Conservation (phyloP, 495 filamentous ascomycete genomes). For the Aspergillus taichungensis region DNA sequence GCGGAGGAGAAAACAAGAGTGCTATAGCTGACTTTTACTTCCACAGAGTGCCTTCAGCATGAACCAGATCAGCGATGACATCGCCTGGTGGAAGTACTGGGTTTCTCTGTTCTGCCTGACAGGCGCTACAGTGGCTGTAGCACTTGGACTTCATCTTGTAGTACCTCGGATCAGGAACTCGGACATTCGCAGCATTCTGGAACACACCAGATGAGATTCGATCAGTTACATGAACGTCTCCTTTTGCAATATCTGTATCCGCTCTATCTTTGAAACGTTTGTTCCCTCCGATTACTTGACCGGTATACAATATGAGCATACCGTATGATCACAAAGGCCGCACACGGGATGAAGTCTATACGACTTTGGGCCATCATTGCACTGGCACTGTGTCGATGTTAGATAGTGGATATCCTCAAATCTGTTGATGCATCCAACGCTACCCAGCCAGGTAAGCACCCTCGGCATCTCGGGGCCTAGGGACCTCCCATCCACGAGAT, state of each 20-base stretch:
- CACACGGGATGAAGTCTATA: constrained; percentile 8
- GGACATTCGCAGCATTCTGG: background rate
- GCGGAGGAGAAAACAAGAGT: too few relatives aligned
- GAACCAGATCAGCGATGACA: constrained; percentile 11
- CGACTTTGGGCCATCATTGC: constrained; percentile 12
- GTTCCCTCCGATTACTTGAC: constrained; percentile 9
- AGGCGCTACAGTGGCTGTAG: constrained; percentile 1
- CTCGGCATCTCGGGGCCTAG: too few relatives aligned
- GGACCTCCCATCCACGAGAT: too few relatives aligned
- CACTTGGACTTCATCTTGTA: constrained; percentile 1
- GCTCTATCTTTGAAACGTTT: too few relatives aligned
- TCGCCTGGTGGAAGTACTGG: constrained; percentile 13
- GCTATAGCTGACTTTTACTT: too few relatives aligned
- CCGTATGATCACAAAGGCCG: constrained; percentile 5
- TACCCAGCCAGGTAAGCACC: background rate
- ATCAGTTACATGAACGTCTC: too few relatives aligned
- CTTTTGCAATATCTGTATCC: too few relatives aligned
- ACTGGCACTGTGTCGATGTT: too few relatives aligned
- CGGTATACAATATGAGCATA: constrained; percentile 6
- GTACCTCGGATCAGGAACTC: background rate
- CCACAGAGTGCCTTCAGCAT: constrained; percentile 11
- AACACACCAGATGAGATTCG: too few relatives aligned
- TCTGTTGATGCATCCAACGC: too few relatives aligned
- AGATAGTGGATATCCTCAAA: too few relatives aligned
- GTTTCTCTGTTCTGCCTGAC: constrained; percentile 8